These are phyloP conservation scores for Nigrospora osmanthi DNA, from an alignment of 2,329 filamentous ascomycete genomes.

Conservation along the genomic window DNA sequence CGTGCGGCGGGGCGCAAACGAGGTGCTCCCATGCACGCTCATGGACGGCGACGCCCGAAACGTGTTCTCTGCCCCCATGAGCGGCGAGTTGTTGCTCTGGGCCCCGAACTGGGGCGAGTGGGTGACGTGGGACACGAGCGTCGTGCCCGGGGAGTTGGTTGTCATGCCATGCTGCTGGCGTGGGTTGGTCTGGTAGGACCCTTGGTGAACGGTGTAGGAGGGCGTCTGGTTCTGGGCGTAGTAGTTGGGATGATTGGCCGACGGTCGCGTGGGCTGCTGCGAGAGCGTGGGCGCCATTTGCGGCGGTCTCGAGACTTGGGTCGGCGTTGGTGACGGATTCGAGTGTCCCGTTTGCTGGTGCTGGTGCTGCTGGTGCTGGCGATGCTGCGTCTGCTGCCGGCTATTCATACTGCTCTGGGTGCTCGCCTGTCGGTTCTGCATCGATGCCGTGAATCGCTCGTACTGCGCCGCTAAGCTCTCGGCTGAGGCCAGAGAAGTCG, in stretches of 20 bases:
- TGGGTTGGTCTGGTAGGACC: slow-evolving; percentile 17
- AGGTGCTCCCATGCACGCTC: slow-evolving; percentile 14
- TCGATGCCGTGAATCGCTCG: slow-evolving; percentile 16
- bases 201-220: slow-evolving; percentile 18
- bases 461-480: slow-evolving; percentile 21
- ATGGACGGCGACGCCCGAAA: slow-evolving; percentile 22
- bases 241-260: slow-evolving; percentile 18
- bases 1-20: slow-evolving; percentile 18
- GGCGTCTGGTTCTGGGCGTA: slow-evolving; percentile 18
- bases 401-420: background rate
- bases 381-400: slow-evolving; percentile 1
- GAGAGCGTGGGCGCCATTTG: slow-evolving; percentile 18
- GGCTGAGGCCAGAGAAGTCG: slow-evolving; percentile 3
- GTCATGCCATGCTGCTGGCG: slow-evolving; percentile 19
- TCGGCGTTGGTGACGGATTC: slow-evolving; percentile 16
- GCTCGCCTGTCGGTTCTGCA: slow-evolving; percentile 19
- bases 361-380: slow-evolving; percentile 9
- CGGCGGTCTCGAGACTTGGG: slow-evolving; percentile 17
- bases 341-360: slow-evolving; percentile 14
- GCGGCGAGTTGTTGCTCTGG: slow-evolving; percentile 20
- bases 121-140: slow-evolving; percentile 21
- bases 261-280: slow-evolving; percentile 16
- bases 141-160: slow-evolving; percentile 17
- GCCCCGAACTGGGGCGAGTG: slow-evolving; percentile 23
- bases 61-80: slow-evolving; percentile 20